Evolutionary conservation across 352 stramenopile genomes (phyloP).

Genomic region (Pseudoperonospora humuli): DNA sequence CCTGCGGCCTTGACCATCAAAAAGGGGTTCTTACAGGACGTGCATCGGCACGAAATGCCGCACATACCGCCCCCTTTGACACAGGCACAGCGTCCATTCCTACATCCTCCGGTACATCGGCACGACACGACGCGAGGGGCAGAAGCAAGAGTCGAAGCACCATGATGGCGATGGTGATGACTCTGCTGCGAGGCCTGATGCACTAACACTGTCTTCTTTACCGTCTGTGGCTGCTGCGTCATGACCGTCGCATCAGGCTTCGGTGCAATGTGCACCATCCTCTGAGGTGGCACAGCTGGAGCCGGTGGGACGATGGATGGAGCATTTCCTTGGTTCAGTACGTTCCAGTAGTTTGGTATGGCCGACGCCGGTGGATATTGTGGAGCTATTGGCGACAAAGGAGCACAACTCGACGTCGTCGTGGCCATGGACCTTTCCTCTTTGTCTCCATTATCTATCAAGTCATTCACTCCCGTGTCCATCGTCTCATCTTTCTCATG

Average conservation of each 20-base stretch:
- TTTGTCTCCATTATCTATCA: constrained; percentile 13
- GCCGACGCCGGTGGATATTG: constrained; percentile 64
- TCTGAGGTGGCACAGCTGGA: constrained; percentile 26
- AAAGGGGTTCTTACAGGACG: constrained; percentile 83
- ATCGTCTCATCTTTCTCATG: constrained; percentile 23
- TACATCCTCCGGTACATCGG: constrained; percentile 70
- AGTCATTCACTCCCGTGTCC: constrained; percentile 29
- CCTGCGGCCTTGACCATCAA: constrained; percentile 71
- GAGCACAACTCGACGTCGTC: neutral
- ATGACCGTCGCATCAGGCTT: no score
- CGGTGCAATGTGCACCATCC: constrained; percentile 74
- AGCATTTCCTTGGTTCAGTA: constrained; percentile 60
- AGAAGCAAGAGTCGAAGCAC: constrained; percentile 6
- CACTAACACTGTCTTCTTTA: constrained; percentile 3
- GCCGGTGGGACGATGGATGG: constrained; percentile 19
- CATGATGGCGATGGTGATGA: constrained; percentile 5
- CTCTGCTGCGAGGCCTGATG: constrained; percentile 2
- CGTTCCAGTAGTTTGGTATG: constrained; percentile 83
- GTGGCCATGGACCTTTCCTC: constrained; percentile 3
- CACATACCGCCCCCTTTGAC: constrained; percentile 82
- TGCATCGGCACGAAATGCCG: constrained; percentile 64
- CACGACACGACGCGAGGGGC: constrained; percentile 57
- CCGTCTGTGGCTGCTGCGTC: constrained; percentile 11
- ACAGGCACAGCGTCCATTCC: constrained; percentile 73
- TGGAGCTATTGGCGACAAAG: constrained; percentile 17